Conservation (phyloP, 2,329 filamentous ascomycete genomes). For the Exophiala sp. region DNA sequence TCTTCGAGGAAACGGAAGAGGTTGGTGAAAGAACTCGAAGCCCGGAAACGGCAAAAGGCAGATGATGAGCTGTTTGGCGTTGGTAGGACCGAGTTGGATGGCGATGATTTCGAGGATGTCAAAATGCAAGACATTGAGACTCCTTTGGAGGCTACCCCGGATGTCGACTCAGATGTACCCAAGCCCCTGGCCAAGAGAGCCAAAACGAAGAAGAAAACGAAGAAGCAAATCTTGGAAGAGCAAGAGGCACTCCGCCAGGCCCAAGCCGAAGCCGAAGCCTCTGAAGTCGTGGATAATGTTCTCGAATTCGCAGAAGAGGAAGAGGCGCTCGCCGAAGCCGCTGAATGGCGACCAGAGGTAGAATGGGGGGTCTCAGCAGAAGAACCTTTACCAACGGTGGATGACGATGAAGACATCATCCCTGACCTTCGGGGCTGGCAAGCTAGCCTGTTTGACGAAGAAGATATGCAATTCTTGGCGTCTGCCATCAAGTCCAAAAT, state of each 20-base stretch:
- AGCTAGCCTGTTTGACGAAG: slow-evolving; percentile 61
- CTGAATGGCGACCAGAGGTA: slow-evolving; percentile 43
- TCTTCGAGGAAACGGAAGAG: slow-evolving; percentile 67
- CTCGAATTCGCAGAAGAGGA: slow-evolving; percentile 31
- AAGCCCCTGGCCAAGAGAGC: slow-evolving; percentile 48
- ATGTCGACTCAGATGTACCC: slow-evolving; percentile 29
- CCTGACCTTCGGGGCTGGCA: slow-evolving; percentile 68
- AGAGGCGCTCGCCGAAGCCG: slow-evolving; percentile 31
- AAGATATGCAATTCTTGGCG: slow-evolving; percentile 53
- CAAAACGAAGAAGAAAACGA: slow-evolving; percentile 60
- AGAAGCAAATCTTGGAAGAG: slow-evolving; percentile 69
- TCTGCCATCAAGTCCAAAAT: slow-evolving; percentile 45
- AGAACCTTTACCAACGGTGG: slow-evolving; percentile 57
- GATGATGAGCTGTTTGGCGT: slow-evolving; percentile 73
- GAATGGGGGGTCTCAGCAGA: slow-evolving; percentile 56
- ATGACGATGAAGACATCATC: slow-evolving; percentile 58
- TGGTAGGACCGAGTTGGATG: slow-evolving; percentile 50
- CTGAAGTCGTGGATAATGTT: slow-evolving; percentile 33
- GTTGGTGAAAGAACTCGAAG: slow-evolving; percentile 60
- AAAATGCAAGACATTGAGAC: slow-evolving; percentile 36
- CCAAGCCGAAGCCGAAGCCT: slow-evolving; percentile 45
- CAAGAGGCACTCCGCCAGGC: slow-evolving; percentile 55
- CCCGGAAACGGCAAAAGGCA: slow-evolving; percentile 75
- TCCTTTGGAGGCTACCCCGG: slow-evolving; percentile 32
- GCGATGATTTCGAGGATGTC: slow-evolving; percentile 45